These are phyloP conservation scores for Ambispora gerdemannii DNA, from an alignment of 192 early-diverging fungal species.

Conservation along the genomic window DNA sequence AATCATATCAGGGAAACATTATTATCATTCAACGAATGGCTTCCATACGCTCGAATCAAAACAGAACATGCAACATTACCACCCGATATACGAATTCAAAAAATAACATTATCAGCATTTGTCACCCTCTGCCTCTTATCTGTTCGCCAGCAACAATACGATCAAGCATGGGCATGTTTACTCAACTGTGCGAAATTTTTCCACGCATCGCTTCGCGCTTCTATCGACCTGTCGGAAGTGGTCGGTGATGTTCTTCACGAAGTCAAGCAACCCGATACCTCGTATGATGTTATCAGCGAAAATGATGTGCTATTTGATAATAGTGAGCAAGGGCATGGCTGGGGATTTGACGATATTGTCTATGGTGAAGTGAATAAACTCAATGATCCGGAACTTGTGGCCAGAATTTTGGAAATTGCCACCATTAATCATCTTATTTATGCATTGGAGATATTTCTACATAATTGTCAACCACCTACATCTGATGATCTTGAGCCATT, in stretches of 20 bases:
- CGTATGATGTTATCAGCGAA: background rate
- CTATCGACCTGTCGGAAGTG: background rate
- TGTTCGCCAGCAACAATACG: conserved; percentile 35
- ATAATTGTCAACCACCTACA: conserved; percentile 10
- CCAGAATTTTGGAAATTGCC: conserved; percentile 36
- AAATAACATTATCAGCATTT: conserved; percentile 34
- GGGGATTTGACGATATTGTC: conserved; percentile 36
- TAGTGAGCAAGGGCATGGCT: background rate
- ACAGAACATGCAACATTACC: background rate
- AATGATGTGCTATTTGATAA: background rate
- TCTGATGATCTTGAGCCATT: conserved; percentile 7
- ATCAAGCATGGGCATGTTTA: conserved; percentile 36
- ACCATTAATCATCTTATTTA: conserved; percentile 35
- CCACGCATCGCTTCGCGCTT: background rate
- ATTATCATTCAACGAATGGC: background rate
- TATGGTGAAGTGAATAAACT: conserved; percentile 9
- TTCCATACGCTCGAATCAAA: background rate
- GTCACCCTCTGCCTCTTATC: conserved; percentile 31
- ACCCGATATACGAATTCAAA: background rate
- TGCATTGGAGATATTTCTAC: conserved; percentile 34
- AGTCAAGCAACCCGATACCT: background rate
- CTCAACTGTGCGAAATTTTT: conserved; percentile 12
- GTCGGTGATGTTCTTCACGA: background rate
- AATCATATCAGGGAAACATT: background rate
- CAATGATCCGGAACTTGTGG: conserved; percentile 21